phyloP scores from a whole-genome alignment of 768 basidiomycete species.

The Thelephora aurantiotincta region DNA sequence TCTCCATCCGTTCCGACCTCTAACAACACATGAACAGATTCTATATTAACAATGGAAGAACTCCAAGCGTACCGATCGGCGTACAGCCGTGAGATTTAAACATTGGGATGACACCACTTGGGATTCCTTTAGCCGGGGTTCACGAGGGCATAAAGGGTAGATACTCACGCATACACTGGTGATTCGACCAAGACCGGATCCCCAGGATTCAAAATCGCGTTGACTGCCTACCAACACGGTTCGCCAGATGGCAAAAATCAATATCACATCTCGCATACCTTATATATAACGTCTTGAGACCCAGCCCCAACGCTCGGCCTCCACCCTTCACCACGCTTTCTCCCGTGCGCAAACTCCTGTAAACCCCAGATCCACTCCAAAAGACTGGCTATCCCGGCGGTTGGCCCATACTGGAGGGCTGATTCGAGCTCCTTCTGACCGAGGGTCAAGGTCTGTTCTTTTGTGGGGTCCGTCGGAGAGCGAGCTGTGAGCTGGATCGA shows the following conservation, averaged over 20 bases:
- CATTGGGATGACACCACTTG: conserved; percentile 57
- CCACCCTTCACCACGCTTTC: conserved; percentile 54
- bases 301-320: conserved; percentile 66
- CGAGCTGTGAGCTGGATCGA: conserved; percentile 52
- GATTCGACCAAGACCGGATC: conserved; percentile 78
- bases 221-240: conserved; percentile 38
- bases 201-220: conserved; percentile 64
- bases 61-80: conserved; percentile 35
- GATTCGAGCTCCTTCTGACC: conserved; percentile 36
- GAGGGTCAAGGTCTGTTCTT: conserved; percentile 37
- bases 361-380: conserved; percentile 58
- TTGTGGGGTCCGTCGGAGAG: conserved; percentile 22
- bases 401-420: conserved; percentile 63
- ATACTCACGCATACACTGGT: conserved; percentile 59
- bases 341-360: conserved; percentile 57
- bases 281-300: conserved; percentile 83
- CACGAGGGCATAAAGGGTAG: background rate
- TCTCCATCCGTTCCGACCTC: conserved; percentile 70
- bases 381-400: conserved; percentile 51
- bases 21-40: conserved; percentile 13
- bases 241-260: background rate
- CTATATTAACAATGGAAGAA: background rate
- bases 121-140: background rate
- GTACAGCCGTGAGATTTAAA: conserved; percentile 41
- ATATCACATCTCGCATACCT: conserved; percentile 30